Evolutionary conservation across 2,329 filamentous ascomycete genomes (phyloP), one percentile per base, ranked within the genome.

Genomic region (Pseudogymnoascus sp.): DNA sequence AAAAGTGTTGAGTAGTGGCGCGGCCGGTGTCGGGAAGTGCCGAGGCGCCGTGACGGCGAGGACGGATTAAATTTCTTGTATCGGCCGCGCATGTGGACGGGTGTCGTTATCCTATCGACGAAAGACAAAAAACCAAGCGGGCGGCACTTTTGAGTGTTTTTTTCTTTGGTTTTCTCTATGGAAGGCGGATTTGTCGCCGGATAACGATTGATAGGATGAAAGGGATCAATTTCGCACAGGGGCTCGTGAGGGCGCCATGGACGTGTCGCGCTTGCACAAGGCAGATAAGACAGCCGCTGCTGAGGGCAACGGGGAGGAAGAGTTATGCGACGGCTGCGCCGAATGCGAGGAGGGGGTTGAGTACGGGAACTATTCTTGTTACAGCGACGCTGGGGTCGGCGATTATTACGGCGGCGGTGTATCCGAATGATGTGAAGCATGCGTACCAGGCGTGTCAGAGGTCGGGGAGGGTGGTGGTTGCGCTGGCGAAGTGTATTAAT

Each of bases 401-500:
- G 21, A 23, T 39, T n/a, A 66, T 64, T 47, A 66, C 67, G 10
- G 68, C 68, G 21, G 70, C 85, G 29, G 81, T 82, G 21, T 86
- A 86, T 66, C 79, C 80, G 29, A 85, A 88, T 73, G 86, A 96
- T 68, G 86, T 91, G 68, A 89, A 88, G 74, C 86, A 90, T 77
- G 82, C 83, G 36, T 93, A 90, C 73, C 84, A 87, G 62, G 89
- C 90, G 10, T 84, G 84, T 1, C 87, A 91, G 77, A 83, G 93
- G 68, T 89, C 89, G 36, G 89, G 89, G 7, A 84, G 93, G 66
- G 93, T 97, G 21, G 86, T 87, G 10, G 80, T 83, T 26, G 85
- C 90, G 29, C 76, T 97, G 69, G 85, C 84, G 12, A 79, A 96
- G 64, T 93, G 89, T 77, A 95, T 97, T 68, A 93, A 93, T 72